Evolutionary conservation across 441 rosid species (phyloP).

Genomic region (Syzygium syzygioides): DNA sequence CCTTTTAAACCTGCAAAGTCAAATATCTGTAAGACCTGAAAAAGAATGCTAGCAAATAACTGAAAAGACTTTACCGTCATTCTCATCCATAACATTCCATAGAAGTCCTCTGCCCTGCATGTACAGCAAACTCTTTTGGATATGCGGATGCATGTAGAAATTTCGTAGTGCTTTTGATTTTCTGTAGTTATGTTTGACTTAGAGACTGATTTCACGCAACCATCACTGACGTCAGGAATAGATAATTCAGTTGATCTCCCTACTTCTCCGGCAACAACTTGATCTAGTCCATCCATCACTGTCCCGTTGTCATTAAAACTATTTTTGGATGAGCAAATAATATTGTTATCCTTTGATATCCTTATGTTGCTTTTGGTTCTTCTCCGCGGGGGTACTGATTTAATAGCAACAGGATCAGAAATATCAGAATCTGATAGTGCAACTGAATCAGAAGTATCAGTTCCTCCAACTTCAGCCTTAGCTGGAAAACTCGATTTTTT

Average conservation of each 20-base stretch:
- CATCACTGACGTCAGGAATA: conserved; percentile 19
- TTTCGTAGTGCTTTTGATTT: conserved; percentile 32
- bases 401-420: conserved; percentile 55
- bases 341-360: conserved; percentile 34
- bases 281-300: conserved; percentile 30
- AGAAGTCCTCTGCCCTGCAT: conserved; percentile 23
- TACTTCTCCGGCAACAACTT: conserved; percentile 23
- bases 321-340: conserved; percentile 36
- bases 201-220: neutral
- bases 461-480: conserved; percentile 28
- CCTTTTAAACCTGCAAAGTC: no score
- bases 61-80: no score
- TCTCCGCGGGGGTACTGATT: conserved; percentile 58
- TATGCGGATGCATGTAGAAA: conserved; percentile 50
- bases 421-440: conserved; percentile 38
- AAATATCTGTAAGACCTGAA: no score
- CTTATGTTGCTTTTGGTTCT: conserved; percentile 53
- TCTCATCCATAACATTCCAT: no score
- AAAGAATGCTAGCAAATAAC: no score
- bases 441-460: conserved; percentile 39
- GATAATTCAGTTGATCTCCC: conserved; percentile 27
- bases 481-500: conserved; percentile 16
- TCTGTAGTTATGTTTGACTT: conserved; percentile 25
- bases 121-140: conserved; percentile 37
- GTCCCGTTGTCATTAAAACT: conserved; percentile 33